These are phyloP conservation scores for Venustampulla echinocandica DNA, from an alignment of 495 filamentous ascomycete genomes.

Conservation along the genomic window DNA sequence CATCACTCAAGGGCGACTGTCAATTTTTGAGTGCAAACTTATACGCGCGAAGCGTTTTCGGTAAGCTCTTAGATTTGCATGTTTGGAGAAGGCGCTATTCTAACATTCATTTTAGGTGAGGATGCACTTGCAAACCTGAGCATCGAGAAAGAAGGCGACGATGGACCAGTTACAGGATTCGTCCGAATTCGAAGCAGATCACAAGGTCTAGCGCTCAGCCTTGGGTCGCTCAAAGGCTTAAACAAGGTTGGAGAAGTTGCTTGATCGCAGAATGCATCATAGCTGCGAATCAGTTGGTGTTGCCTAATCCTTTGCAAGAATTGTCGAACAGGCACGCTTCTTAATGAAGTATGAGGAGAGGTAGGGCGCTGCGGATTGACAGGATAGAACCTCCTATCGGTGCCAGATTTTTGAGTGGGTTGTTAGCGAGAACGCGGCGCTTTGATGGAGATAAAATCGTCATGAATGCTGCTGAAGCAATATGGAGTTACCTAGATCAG, in stretches of 20 bases:
- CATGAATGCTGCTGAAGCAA: conserved; percentile 21
- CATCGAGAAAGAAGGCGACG: conserved; percentile 94
- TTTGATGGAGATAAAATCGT: conserved; percentile 10
- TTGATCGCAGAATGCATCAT: conserved; percentile 1
- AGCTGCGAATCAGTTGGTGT: neutral
- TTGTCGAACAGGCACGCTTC: conserved; percentile 1
- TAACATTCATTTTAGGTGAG: conserved; percentile 92
- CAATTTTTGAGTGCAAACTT: conserved; percentile 96
- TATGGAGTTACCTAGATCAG: conserved; percentile 19
- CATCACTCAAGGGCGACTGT: conserved; percentile 93
- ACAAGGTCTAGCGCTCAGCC: conserved; percentile 87
- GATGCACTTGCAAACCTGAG: conserved; percentile 96
- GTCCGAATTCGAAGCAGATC: conserved; percentile 96
- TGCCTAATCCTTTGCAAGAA: neutral
- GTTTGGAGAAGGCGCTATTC: no score
- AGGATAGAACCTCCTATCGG: neutral
- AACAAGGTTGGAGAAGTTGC: conserved; percentile 58
- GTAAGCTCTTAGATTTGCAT: conserved; percentile 48
- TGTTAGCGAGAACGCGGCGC: conserved; percentile 1
- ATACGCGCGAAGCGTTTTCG: conserved; percentile 96
- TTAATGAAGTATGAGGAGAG: neutral
- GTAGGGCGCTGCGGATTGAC: neutral
- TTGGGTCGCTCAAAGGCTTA: conserved; percentile 91
- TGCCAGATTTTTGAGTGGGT: neutral
- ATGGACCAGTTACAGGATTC: conserved; percentile 96